Evolutionary conservation across 2,329 filamentous ascomycete genomes (phyloP), one percentile per base, ranked within the genome.

Genomic region (Pseudonectria foliicola): DNA sequence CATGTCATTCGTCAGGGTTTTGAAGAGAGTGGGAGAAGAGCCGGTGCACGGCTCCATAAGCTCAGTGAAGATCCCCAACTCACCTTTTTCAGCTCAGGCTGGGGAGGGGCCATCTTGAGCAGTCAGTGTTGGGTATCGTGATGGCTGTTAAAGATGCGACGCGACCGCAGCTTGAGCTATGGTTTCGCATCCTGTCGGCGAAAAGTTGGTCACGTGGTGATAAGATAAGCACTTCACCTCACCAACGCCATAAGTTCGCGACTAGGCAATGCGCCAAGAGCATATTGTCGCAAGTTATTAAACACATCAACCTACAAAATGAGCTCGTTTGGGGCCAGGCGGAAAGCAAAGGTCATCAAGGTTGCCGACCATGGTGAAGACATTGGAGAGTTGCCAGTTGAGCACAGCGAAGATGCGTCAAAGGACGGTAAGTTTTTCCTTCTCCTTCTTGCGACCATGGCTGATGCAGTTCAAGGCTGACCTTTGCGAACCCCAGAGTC

Each of bases 51-150:
- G 21, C 3, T 2, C 29, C 8, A 7, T 13, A 29, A 27, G 21
- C n/a, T 3, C 13, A 23, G 6, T 12, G 23, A n/a, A 16, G 3
- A 15, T 10, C 10, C n/a, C 6, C 3, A 8, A 38, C 49, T 16
- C 67, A 93, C 92, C 80, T 96, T 98, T 70, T 96, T 98, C 45
- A 98, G 78, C 71, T 98, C 93, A 55, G 92, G 92, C 69, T 96
- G 92, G 62, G 92, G 89, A 80, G 93, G 90, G 69, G 92, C 87
- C 92, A 98, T 98, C 49, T 72, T 84, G 69, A 62, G 50, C 49
- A 50, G 40, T 55, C 40, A 43, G 42, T 40, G 38, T 42, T 40
- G 29, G 40, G 39, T 41, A 37, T 44, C 25, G 32, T 56, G 38
- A 43, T 39, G 33, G 39, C 31, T 45, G 50, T 43, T 35, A 30